Evolutionary conservation across 2,329 filamentous ascomycete genomes (phyloP).

Genomic region (Alternaria rosae): DNA sequence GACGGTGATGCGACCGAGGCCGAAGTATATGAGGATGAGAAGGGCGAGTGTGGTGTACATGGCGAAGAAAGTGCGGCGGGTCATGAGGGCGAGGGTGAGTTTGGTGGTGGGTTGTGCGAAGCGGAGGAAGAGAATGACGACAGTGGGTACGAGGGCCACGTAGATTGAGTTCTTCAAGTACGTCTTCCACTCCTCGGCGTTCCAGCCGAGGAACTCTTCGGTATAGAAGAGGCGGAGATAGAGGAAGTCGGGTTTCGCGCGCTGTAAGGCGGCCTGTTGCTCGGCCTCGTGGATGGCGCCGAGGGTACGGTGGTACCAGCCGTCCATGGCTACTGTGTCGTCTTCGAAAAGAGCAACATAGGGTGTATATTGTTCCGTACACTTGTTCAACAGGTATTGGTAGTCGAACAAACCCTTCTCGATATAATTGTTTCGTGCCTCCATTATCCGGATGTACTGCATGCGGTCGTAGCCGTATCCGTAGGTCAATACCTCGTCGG

Average conservation of each 20-base stretch:
- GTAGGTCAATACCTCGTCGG: constrained; percentile 55
- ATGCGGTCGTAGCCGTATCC: constrained; percentile 43
- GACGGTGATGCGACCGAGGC: constrained; percentile 51
- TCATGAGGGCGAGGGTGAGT: constrained; percentile 25
- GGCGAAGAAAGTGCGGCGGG: constrained; percentile 28
- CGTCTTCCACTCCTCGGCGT: constrained; percentile 51
- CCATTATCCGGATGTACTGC: constrained; percentile 46
- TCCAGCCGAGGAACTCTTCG: constrained; percentile 56
- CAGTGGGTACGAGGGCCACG: constrained; percentile 26
- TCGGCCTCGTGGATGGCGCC: constrained; percentile 47
- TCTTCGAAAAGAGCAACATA: constrained; percentile 58
- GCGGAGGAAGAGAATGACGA: constrained; percentile 37
- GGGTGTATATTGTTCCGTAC: constrained; percentile 47
- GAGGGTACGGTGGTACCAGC: constrained; percentile 56
- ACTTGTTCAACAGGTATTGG: constrained; percentile 52
- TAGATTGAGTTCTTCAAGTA: constrained; percentile 49
- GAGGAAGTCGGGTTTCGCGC: constrained; percentile 42
- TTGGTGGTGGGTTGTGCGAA: constrained; percentile 27
- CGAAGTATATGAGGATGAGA: constrained; percentile 49
- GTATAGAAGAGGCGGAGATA: constrained; percentile 59
- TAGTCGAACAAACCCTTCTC: constrained; percentile 58
- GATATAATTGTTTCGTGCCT: constrained; percentile 35
- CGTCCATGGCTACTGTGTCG: constrained; percentile 56
- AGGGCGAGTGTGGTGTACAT: constrained; percentile 24
- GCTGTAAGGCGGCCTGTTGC: constrained; percentile 31